Percentiles rank a stretch among this genome's conserved stretches.
Evolutionary conservation across 2,329 filamentous ascomycete genomes (phyloP).

Genomic region (Ramularia endophylla): DNA sequence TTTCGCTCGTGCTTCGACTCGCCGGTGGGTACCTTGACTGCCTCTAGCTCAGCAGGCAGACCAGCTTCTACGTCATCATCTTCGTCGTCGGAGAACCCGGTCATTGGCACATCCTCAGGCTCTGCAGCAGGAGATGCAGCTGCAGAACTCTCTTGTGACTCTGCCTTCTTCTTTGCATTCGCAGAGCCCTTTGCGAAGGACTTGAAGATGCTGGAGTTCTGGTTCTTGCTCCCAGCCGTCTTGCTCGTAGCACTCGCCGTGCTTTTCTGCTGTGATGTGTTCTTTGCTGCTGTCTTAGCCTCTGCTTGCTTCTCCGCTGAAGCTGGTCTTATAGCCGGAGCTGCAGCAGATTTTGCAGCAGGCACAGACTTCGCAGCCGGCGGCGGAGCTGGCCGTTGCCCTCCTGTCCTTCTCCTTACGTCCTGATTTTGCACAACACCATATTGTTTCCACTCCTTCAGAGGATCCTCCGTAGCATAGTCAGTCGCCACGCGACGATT

Average conservation of each 20-base stretch:
- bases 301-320: slow-evolving; percentile 7
- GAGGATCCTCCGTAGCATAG: slow-evolving; percentile 52
- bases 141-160: slow-evolving; percentile 31
- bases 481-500: slow-evolving; percentile 57
- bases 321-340: slow-evolving; percentile 11
- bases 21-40: slow-evolving; percentile 19
- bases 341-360: slow-evolving; percentile 10
- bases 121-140: slow-evolving; percentile 31
- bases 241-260: slow-evolving; percentile 33
- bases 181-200: slow-evolving; percentile 61
- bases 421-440: slow-evolving; percentile 70
- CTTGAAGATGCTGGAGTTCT: slow-evolving; percentile 62
- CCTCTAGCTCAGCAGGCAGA: slow-evolving; percentile 15
- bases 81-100: slow-evolving; percentile 45
- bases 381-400: slow-evolving; percentile 34
- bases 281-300: slow-evolving; percentile 19
- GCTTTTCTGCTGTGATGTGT: slow-evolving; percentile 27
- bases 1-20: slow-evolving; percentile 56
- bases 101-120: slow-evolving; percentile 27
- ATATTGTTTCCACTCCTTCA: slow-evolving; percentile 56
- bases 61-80: slow-evolving; percentile 30
- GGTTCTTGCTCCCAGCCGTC: slow-evolving; percentile 49
- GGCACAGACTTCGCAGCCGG: slow-evolving; percentile 19
- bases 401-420: slow-evolving; percentile 50
- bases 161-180: slow-evolving; percentile 48